Conservation (phyloP, 768 basidiomycete genomes). For the Cystobasidium tubakii region DNA sequence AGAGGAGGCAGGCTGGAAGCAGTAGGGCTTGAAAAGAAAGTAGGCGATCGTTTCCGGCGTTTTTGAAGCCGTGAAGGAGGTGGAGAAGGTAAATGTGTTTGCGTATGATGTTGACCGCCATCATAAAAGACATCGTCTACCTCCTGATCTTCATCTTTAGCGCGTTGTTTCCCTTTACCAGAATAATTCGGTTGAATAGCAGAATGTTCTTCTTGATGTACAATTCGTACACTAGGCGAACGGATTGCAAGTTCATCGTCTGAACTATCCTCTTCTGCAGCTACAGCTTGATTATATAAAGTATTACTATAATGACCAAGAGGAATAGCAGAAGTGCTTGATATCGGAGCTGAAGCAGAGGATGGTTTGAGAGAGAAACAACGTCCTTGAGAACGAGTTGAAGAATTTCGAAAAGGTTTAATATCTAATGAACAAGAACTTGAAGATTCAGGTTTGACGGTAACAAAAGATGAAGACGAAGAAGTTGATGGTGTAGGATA, state of each 20-base stretch:
- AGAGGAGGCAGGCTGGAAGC: background rate
- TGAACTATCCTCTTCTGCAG: conserved; percentile 15
- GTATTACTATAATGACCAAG: conserved; percentile 25
- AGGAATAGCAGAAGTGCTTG: conserved; percentile 1
- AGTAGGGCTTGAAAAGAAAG: background rate
- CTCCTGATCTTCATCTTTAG: background rate
- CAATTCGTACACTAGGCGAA: background rate
- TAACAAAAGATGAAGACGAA: background rate
- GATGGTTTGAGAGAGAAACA: conserved; percentile 7
- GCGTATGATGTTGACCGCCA: background rate
- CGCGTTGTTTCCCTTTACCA: background rate
- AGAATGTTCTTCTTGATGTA: background rate
- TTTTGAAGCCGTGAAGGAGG: background rate
- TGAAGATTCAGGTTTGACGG: conserved; percentile 15
- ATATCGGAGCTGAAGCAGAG: background rate
- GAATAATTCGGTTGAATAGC: background rate
- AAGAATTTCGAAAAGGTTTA: background rate
- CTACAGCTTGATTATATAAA: conserved; percentile 15
- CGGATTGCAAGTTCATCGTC: conserved; percentile 27
- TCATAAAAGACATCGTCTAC: background rate
- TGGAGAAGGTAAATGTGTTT: background rate
- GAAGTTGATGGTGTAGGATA: background rate
- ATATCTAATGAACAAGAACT: background rate
- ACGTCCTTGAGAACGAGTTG: background rate
- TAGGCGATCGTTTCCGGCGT: background rate